Evolutionary conservation across 2,329 filamentous ascomycete species (phyloP), one percentile per base, ranked within the genome.

Genomic region (Beauveria australis): DNA sequence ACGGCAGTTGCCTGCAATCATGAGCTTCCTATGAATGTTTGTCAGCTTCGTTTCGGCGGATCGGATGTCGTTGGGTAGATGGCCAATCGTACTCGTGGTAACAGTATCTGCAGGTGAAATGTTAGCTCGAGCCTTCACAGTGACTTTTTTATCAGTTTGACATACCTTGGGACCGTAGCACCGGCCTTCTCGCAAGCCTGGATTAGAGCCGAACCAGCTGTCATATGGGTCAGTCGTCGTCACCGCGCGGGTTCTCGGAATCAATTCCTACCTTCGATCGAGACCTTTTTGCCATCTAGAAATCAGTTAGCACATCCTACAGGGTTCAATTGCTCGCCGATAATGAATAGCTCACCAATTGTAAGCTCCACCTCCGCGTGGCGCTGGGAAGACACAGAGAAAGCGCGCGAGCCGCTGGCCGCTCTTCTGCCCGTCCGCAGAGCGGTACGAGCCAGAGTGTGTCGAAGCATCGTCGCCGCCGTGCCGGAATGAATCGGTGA

Each of bases 141-240:
- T 24, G 16, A 53, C 9, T 26, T 57, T 30, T 41, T 22, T 46
- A 53, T 44, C 12, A 59, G 55, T 61, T 66, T 33, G 48, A 72
- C 81, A 70, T 78, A 90, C 89, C 89, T 92, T 68, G 93, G 93
- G 72, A 97, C 83, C 64, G 89, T 94, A 67, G 82, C 84, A 72
- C 94, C 94, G 66, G 93, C 94, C 81, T 99, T 97, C 79, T 99
- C 94, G 81, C 94, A 99, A 73, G 94, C 94, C 81, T 99, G 94
- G 75, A 99, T 99, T 71, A 99, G 84, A 72, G 94, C 93, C 69
- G 94, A 94, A 67, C 93, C 93, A 78, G 93, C 93, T 96, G 74
- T 75, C 70, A 67, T 69, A 33, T 7, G 60, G 63, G 73, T 81
- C 71, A 81, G 73, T 64, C 66, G 68, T 53, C 40, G 56, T 59